Evolutionary conservation across 768 basidiomycete species (phyloP).

Genomic region (Trametes elegans): DNA sequence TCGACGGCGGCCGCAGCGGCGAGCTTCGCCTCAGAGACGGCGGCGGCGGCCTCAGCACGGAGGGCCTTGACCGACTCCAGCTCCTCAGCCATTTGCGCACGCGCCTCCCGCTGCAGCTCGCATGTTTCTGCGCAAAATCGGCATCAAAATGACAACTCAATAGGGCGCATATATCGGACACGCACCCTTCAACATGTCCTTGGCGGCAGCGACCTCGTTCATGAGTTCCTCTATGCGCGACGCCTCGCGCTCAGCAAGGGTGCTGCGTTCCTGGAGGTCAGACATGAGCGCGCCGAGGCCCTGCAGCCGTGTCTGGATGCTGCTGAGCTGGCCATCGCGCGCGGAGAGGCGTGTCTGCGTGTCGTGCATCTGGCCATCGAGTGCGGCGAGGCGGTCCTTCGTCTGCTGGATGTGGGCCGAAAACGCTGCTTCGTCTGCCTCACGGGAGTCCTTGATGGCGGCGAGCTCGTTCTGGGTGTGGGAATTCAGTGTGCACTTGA

Average conservation of each 20-base stretch:
- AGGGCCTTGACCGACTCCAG: conserved; percentile 43
- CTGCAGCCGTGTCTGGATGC: conserved; percentile 23
- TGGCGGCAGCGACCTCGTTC: conserved; percentile 5
- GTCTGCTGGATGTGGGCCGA: conserved; percentile 39
- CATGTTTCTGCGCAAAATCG: conserved; percentile 15
- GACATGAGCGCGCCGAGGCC: conserved; percentile 11
- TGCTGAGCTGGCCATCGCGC: conserved; percentile 36
- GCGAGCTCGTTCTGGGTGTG: conserved; percentile 31
- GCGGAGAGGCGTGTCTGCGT: conserved; percentile 31
- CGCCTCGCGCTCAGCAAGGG: conserved; percentile 2
- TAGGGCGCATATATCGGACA: background rate
- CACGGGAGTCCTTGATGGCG: conserved; percentile 39
- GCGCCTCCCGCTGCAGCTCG: conserved; percentile 29
- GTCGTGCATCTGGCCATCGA: conserved; percentile 41
- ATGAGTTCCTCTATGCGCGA: conserved; percentile 9
- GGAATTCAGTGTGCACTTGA: no score
- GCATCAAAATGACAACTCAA: background rate
- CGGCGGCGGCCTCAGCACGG: conserved; percentile 39
- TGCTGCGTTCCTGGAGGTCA: conserved; percentile 12
- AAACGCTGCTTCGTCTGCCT: conserved; percentile 36
- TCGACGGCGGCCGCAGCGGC: conserved; percentile 4
- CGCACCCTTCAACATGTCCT: conserved; percentile 17
- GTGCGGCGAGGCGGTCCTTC: conserved; percentile 38
- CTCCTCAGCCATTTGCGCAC: conserved; percentile 44
- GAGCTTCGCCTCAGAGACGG: conserved; percentile 32